A percentile compares a stretch with the other conserved stretches of the same genome.
These are phyloP conservation scores for Auricularia auricula-judae DNA, from an alignment of 768 basidiomycete genomes.

Conservation along the genomic window DNA sequence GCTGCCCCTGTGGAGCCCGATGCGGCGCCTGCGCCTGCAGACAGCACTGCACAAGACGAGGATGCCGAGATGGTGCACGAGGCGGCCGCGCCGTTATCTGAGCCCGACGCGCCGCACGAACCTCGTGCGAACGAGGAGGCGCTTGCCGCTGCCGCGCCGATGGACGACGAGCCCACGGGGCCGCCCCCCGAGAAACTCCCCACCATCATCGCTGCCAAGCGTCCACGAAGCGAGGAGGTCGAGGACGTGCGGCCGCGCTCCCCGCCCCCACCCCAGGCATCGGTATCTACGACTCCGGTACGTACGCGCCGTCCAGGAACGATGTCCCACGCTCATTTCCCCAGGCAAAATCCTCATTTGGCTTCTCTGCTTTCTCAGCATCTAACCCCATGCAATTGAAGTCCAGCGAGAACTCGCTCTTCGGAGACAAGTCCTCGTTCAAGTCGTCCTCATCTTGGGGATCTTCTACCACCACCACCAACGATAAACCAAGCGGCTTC, in stretches of 20 bases:
- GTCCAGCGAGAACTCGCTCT: not conserved
- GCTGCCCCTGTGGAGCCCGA: not conserved
- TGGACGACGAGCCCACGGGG: not conserved
- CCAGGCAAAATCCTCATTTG: not conserved
- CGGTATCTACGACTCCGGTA: not conserved
- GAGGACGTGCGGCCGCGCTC: not conserved
- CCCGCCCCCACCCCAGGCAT: not conserved
- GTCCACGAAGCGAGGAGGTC: not conserved
- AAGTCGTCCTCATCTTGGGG: not conserved
- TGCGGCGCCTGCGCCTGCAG: not conserved
- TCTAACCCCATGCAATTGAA: not conserved
- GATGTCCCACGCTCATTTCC: too few species aligned
- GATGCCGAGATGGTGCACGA: not conserved
- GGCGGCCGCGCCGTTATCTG: not conserved
- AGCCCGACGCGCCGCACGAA: not conserved
- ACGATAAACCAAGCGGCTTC: not conserved
- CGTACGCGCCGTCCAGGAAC: not conserved
- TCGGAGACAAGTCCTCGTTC: not conserved
- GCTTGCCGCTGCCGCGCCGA: not conserved
- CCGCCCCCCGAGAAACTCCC: not conserved
- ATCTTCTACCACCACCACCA: not conserved
- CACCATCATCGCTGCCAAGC: not conserved
- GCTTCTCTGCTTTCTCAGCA: not conserved
- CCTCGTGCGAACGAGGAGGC: not conserved
- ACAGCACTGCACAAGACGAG: not conserved